Conservation (phyloP, 495 filamentous ascomycete genomes). For the Talaromyces trachyspermus region DNA sequence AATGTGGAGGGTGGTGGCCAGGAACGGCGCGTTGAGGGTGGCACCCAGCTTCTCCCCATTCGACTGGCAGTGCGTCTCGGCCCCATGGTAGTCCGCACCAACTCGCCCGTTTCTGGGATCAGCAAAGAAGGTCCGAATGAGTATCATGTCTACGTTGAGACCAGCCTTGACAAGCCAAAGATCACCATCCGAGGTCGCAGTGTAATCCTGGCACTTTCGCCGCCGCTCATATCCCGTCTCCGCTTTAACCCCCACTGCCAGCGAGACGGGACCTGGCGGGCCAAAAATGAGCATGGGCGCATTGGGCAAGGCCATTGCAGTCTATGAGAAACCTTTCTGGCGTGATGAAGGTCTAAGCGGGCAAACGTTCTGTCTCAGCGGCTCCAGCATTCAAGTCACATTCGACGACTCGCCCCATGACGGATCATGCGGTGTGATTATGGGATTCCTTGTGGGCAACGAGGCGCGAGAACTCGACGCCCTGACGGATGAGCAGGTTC, state of each 20-base stretch:
- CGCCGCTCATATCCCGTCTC: too few species aligned
- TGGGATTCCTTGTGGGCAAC: slow-evolving; percentile 20
- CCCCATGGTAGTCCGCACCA: too few species aligned
- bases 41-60: slow-evolving; percentile 27
- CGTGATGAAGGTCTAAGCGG: slow-evolving; percentile 15
- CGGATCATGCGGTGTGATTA: slow-evolving; percentile 14
- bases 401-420: slow-evolving; percentile 17
- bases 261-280: too few species aligned
- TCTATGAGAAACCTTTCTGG: slow-evolving; percentile 20
- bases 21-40: slow-evolving; percentile 29
- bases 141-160: too few species aligned
- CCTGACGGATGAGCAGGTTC: slow-evolving; percentile 10
- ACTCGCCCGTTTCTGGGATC: too few species aligned
- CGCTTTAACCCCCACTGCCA: too few species aligned
- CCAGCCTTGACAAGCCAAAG: too few species aligned
- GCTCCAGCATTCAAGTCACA: slow-evolving; percentile 11
- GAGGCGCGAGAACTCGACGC: slow-evolving; percentile 15
- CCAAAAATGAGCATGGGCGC: slow-evolving; percentile 20
- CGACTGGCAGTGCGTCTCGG: too few species aligned
- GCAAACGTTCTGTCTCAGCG: slow-evolving; percentile 13
- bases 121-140: too few species aligned
- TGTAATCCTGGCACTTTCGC: too few species aligned
- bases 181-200: too few species aligned
- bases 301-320: slow-evolving; percentile 19
- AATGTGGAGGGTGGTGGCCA: slow-evolving; percentile 37